phyloP scores from a whole-genome alignment of 768 basidiomycete species.

The Rhizopogon salebrosus region DNA sequence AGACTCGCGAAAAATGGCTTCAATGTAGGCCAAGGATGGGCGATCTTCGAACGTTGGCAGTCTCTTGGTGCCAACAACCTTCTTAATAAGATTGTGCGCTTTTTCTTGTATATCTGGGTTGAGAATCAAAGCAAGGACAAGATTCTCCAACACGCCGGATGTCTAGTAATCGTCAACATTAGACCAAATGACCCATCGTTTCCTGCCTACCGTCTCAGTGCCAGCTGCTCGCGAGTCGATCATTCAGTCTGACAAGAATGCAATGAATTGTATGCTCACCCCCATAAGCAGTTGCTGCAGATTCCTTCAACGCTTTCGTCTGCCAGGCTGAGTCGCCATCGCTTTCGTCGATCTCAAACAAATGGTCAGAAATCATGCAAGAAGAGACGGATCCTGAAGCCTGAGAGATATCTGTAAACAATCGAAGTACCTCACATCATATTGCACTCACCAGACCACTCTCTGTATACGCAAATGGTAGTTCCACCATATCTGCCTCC shows the following conservation, averaged over 20 bases:
- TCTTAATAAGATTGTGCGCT: conserved; percentile 9
- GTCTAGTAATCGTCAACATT: background rate
- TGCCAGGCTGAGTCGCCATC: background rate
- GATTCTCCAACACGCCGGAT: background rate
- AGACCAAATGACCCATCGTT: background rate
- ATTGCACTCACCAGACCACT: background rate
- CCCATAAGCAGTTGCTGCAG: background rate
- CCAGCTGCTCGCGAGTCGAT: background rate
- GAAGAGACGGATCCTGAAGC: background rate
- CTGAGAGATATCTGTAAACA: background rate
- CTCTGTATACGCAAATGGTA: conserved; percentile 3
- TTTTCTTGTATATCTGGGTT: conserved; percentile 6
- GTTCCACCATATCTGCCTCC: background rate
- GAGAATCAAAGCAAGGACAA: conserved; percentile 8
- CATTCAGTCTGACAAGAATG: background rate
- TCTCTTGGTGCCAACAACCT: conserved; percentile 6
- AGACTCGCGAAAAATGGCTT: conserved; percentile 8
- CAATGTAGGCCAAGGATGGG: conserved; percentile 7
- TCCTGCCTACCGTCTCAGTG: background rate
- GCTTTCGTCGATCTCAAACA: background rate
- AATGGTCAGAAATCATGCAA: background rate
- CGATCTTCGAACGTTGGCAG: conserved; percentile 10
- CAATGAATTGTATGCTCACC: background rate
- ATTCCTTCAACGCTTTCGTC: background rate
- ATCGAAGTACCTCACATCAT: background rate